Base-by-base conservation (phyloP, 352 stramenopile species). In the Phytophthora pini region DNA sequence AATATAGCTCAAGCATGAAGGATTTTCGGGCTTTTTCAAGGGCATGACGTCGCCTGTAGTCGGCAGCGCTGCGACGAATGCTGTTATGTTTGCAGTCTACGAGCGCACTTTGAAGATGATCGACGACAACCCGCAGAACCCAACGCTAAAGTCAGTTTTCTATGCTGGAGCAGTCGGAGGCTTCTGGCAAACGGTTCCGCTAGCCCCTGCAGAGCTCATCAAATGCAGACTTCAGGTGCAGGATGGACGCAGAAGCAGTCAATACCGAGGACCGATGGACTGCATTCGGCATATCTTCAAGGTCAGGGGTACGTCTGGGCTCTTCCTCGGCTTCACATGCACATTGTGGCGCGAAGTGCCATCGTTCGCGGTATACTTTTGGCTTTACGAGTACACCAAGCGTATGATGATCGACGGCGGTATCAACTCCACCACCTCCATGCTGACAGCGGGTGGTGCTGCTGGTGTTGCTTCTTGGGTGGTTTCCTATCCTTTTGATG, bases 321-420 rank as follows among this genome's bases (percentile, higher is more conserved):
- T 94, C 5, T 94, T 92, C 52, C 70, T 90, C 10, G 88, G 88
- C 6, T 93, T 91, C 56, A 81, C 73, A 11, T 77, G 88, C 51
- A 96, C 88, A 17, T 49, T 93, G 40, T 87, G 79, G 55, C 83
- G 88, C 12, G 88, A 96, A 44, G 77, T 92, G n/a, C 83, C 83
- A 6, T 90, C 88, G 10, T 96, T 93, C 48, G 86, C 79, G 3
- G 84, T 93, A 56, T 96, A 96, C 68, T 96, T 94, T 67, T 87
- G 67, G 56, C 71, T 86, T 22, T 96, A 96, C 72, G 88, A 96
- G 65, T 82, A 80, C 54, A 69, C 76, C 36, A 94, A 94, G 74
- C 86, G 87, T 52, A 73, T 64, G 49, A 87, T 96, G 77, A 75
- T 90, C 27, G 74, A 77, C 38, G 60, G 61, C 5, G 65, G 68